phyloP scores from a whole-genome alignment of 2,329 filamentous ascomycete genomes.

The Ciborinia camelliae region DNA sequence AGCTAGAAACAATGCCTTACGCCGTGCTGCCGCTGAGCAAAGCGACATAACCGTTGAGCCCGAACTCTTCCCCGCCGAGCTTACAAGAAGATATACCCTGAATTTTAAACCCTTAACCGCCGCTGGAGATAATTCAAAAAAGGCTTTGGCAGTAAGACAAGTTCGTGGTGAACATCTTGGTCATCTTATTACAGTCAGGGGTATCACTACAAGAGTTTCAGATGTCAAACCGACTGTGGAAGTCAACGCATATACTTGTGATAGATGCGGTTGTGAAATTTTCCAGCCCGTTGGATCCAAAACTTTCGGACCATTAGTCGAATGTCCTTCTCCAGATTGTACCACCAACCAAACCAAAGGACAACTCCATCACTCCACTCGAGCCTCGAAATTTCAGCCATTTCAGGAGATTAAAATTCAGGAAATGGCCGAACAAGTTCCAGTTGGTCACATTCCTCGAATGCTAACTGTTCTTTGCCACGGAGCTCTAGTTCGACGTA shows the following conservation, averaged over 20 bases:
- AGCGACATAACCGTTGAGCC: conserved; percentile 59
- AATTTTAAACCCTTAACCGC: conserved; percentile 87
- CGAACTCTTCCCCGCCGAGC: conserved; percentile 83
- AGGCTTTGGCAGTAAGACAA: conserved; percentile 82
- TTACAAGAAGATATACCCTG: conserved; percentile 90
- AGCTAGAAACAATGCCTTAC: conserved; percentile 76
- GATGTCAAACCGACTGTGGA: conserved; percentile 98
- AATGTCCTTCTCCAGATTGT: conserved; percentile 90
- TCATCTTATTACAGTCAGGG: conserved; percentile 87
- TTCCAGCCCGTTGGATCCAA: conserved; percentile 94
- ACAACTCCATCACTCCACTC: conserved; percentile 88
- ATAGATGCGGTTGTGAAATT: conserved; percentile 93
- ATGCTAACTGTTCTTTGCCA: conserved; percentile 87
- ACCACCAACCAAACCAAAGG: conserved; percentile 87
- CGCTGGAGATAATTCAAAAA: conserved; percentile 59
- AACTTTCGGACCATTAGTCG: conserved; percentile 80
- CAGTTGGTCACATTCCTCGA: conserved; percentile 93
- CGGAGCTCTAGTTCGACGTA: conserved; percentile 76
- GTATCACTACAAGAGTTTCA: conserved; percentile 91
- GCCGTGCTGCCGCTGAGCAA: conserved; percentile 61
- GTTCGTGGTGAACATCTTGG: conserved; percentile 91
- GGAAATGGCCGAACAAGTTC: conserved; percentile 98
- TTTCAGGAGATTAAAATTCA: conserved; percentile 99
- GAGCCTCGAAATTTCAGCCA: conserved; percentile 92
- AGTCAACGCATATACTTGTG: conserved; percentile 96